Conservation (phyloP, 345 rosid species). For the Linum usitatissimum region DNA sequence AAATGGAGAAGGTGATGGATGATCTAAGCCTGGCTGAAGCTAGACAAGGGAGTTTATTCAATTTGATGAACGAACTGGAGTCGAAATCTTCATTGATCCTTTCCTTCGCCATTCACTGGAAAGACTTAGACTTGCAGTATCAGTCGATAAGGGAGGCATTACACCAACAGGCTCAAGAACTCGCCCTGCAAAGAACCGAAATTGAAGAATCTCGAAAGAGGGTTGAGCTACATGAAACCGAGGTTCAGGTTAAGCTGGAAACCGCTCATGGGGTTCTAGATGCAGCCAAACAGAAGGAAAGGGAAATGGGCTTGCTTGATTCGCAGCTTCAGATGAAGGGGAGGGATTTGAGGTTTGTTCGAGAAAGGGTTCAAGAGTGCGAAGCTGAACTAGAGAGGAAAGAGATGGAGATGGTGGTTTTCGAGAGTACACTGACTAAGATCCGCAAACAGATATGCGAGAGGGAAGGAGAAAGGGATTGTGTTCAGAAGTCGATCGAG, state of each 20-base stretch:
- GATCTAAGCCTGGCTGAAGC: slow-evolving; percentile 9
- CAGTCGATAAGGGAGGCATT: slow-evolving; percentile 2
- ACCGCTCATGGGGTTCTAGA: not conserved
- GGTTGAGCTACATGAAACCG: not conserved
- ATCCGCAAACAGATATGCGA: not conserved
- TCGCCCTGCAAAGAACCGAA: slow-evolving; percentile 11
- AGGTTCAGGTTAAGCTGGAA: not conserved
- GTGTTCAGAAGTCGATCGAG: not conserved
- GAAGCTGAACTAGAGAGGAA: not conserved
- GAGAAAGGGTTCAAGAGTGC: not conserved
- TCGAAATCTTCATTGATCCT: slow-evolving; percentile 20
- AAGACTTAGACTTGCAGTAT: slow-evolving; percentile 22
- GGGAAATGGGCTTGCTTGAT: not conserved
- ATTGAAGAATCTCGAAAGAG: not conserved
- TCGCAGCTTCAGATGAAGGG: slow-evolving; percentile 3
- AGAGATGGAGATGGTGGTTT: not conserved
- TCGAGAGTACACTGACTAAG: not conserved
- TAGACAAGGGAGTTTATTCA: slow-evolving; percentile 14
- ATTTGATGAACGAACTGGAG: slow-evolving; percentile 13
- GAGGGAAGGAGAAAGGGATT: not conserved
- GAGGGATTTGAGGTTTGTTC: slow-evolving; percentile 8
- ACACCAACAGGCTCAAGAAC: not conserved
- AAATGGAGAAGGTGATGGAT: slow-evolving; percentile 9
- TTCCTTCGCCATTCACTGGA: slow-evolving; percentile 21
- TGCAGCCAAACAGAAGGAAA: not conserved